Conservation (phyloP, 805 yeast genomes). For the Yarrowia porcina region DNA sequence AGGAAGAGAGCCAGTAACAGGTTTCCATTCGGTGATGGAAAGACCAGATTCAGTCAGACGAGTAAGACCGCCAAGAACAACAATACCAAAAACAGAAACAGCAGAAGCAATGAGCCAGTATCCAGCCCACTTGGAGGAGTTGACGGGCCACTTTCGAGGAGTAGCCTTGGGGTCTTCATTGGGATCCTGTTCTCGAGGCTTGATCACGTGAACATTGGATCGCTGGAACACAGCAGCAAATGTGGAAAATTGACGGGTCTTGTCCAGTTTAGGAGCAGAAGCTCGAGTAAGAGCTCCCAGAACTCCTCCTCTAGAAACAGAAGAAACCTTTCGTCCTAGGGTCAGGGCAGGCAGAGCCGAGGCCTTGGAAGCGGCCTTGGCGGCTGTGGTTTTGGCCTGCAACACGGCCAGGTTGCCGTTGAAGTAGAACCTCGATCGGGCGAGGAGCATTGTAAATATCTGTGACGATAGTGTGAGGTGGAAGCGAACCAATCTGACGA, state of each 20-base stretch:
- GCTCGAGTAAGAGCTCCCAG: slow-evolving; percentile 13
- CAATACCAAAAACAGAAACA: slow-evolving; percentile 88
- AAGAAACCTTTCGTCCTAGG: slow-evolving; percentile 16
- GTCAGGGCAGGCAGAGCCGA: slow-evolving; percentile 19
- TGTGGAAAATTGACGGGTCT: slow-evolving; percentile 24
- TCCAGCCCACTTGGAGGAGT: slow-evolving; percentile 62
- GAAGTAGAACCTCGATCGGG: slow-evolving; percentile 25
- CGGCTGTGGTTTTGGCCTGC: slow-evolving; percentile 11
- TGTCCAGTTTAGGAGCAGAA: slow-evolving; percentile 11
- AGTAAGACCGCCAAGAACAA: slow-evolving; percentile 93
- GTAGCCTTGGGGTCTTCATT: neutral
- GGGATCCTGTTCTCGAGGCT: slow-evolving; percentile 19
- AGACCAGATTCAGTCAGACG: slow-evolving; percentile 94
- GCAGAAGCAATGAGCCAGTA: slow-evolving; percentile 88
- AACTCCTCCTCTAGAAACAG: slow-evolving; percentile 4
- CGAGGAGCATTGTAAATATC: slow-evolving; percentile 14
- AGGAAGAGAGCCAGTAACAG: slow-evolving; percentile 92
- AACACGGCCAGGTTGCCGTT: slow-evolving; percentile 25
- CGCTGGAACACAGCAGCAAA: slow-evolving; percentile 2
- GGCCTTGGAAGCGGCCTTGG: slow-evolving; percentile 16
- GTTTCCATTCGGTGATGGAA: slow-evolving; percentile 97
- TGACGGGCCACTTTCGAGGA: slow-evolving; percentile 34
- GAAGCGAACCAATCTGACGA: neutral
- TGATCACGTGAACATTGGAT: slow-evolving; percentile 19
- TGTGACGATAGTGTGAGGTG: neutral